These are phyloP conservation scores for Erodium moschatum DNA, from an alignment of 441 rosid species.

Conservation along the genomic window DNA sequence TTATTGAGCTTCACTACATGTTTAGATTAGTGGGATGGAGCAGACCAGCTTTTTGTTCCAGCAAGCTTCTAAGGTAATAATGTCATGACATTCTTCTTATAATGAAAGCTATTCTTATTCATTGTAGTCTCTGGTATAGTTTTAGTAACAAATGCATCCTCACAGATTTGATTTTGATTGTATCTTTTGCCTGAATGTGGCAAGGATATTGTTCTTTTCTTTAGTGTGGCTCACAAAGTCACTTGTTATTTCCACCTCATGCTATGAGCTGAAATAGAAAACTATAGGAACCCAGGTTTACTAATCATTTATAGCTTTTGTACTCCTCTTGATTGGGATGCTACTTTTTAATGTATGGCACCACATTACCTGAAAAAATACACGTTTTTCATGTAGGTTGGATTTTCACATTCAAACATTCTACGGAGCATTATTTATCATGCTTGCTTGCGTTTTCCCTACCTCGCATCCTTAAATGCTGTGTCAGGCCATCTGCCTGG, in stretches of 20 bases:
- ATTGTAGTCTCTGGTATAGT: not conserved
- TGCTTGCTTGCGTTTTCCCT: conserved; percentile 74
- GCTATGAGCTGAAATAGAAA: not conserved
- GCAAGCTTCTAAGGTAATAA: conserved; percentile 88
- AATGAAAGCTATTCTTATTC: not conserved
- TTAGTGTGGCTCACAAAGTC: not conserved
- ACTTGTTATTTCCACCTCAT: not conserved
- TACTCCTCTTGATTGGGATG: not conserved
- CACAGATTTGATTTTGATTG: not conserved
- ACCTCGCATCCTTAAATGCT: conserved; percentile 39
- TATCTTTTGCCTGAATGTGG: not conserved
- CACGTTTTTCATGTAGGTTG: conserved; percentile 47
- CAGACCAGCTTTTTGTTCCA: conserved; percentile 95
- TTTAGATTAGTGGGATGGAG: conserved; percentile 97
- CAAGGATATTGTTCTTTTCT: not conserved
- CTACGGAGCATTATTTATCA: conserved; percentile 60
- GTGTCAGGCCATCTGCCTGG: conserved; percentile 34
- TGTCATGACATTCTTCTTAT: not conserved
- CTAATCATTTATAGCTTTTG: not conserved
- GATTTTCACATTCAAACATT: conserved; percentile 88
- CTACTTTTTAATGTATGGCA: conserved; percentile 6
- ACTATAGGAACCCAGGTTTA: not conserved
- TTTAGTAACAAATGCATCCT: not conserved
- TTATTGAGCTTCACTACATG: conserved; percentile 12
- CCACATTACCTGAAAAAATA: conserved; percentile 4